These are phyloP conservation scores for Zhuliangozyma parablackwelliae DNA, from an alignment of 1,139 yeast species.

Conservation along the genomic window DNA sequence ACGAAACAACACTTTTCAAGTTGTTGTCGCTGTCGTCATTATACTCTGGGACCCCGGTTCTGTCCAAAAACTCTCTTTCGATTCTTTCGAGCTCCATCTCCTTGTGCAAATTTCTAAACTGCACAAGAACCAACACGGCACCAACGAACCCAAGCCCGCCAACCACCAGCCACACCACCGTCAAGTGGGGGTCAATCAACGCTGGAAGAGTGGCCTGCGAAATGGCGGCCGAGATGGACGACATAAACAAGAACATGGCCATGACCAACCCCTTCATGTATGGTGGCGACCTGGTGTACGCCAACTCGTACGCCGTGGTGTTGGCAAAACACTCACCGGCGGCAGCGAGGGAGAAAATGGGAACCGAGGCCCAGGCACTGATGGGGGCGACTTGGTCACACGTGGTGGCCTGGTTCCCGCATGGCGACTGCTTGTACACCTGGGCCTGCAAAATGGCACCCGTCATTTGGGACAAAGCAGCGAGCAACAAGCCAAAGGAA, in stretches of 20 bases:
- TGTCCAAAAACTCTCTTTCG: constrained; percentile 20
- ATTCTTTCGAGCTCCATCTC: constrained; percentile 45
- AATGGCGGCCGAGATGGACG: constrained; percentile 57
- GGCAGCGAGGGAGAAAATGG: constrained; percentile 53
- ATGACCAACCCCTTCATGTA: constrained; percentile 64
- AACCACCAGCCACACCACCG: constrained; percentile 49
- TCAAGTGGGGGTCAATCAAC: constrained; percentile 49
- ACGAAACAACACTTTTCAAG: constrained; percentile 4
- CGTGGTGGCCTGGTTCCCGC: constrained; percentile 41
- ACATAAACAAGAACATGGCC: constrained; percentile 59
- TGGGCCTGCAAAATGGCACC: constrained; percentile 37
- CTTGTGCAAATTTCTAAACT: constrained; percentile 50
- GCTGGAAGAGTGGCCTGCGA: constrained; percentile 55
- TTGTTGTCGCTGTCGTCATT: constrained; percentile 2
- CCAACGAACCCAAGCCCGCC: constrained; percentile 40
- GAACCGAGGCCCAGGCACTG: constrained; percentile 53
- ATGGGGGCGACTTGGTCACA: constrained; percentile 51
- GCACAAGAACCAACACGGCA: constrained; percentile 40
- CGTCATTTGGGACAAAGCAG: constrained; percentile 37
- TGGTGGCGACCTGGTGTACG: constrained; percentile 66
- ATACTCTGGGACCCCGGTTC: constrained; percentile 12
- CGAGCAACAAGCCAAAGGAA: constrained; percentile 30
- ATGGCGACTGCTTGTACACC: constrained; percentile 33
- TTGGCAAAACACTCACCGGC: constrained; percentile 66
- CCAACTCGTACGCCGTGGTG: constrained; percentile 66